Percentiles rank a stretch among this genome's conserved stretches.
Evolutionary conservation across 345 rosid species (phyloP).

Genomic region (Firmiana major): DNA sequence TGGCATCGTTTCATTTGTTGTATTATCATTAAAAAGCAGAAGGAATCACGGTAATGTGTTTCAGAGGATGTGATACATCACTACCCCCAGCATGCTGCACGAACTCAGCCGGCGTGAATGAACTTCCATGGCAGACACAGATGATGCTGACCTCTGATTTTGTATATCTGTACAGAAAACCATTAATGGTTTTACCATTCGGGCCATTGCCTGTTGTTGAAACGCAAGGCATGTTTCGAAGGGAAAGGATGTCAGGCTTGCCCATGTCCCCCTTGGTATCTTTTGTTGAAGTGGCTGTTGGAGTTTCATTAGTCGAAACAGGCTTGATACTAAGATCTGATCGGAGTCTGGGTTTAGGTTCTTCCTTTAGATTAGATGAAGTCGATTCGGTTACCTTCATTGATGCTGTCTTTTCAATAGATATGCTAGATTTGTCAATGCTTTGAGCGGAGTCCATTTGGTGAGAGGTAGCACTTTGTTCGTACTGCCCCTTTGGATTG

Average conservation of each 20-base stretch:
- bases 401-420: neutral
- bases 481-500: conserved; percentile 11
- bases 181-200: conserved; percentile 63
- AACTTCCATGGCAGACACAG: conserved; percentile 68
- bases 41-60: conserved; percentile 51
- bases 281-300: neutral
- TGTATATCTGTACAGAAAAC: conserved; percentile 50
- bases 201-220: conserved; percentile 68
- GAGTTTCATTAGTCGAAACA: neutral
- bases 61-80: conserved; percentile 45
- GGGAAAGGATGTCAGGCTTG: conserved; percentile 27
- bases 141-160: conserved; percentile 54
- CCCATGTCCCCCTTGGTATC: conserved; percentile 16
- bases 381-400: neutral
- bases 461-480: conserved; percentile 22
- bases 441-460: conserved; percentile 6
- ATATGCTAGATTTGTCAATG: conserved; percentile 4
- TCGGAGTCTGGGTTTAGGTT: neutral
- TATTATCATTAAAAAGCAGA: conserved; percentile 23
- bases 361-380: conserved; percentile 2
- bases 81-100: conserved; percentile 70
- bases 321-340: neutral
- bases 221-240: conserved; percentile 58
- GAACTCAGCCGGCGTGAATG: conserved; percentile 69
- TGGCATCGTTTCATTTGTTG: neutral